These are phyloP conservation scores for sorghum (Sorghum bicolor) DNA, from an alignment of 176 grass and related monocot species.

Conservation along the genomic window DNA sequence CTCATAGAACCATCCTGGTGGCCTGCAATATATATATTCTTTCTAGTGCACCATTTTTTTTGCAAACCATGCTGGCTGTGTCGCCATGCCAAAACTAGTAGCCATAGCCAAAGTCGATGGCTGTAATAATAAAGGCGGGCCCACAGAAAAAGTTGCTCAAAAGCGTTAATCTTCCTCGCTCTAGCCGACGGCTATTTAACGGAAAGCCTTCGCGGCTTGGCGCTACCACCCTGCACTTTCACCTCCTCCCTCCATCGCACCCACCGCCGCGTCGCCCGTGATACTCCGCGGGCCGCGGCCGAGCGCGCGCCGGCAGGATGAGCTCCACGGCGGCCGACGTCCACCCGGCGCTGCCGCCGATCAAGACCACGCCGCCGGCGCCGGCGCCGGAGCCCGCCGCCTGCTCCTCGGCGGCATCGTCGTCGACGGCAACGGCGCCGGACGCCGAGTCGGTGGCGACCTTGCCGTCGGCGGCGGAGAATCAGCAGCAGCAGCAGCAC, in stretches of 20 bases:
- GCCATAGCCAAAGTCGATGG: neutral
- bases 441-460: neutral
- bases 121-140: slow-evolving; percentile 11
- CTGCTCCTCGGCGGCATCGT: neutral
- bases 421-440: slow-evolving; percentile 2
- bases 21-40: too few species aligned
- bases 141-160: neutral
- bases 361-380: slow-evolving; percentile 20
- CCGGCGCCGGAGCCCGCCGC: neutral
- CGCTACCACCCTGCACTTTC: slow-evolving; percentile 20
- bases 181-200: slow-evolving; percentile 31
- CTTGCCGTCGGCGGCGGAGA: neutral
- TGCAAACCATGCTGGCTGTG: too few species aligned
- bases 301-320: slow-evolving; percentile 15
- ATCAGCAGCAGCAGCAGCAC: neutral
- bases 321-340: slow-evolving; percentile 17
- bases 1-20: neutral
- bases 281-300: neutral
- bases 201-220: slow-evolving; percentile 7
- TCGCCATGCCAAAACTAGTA: neutral
- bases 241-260: neutral
- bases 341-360: slow-evolving; percentile 24
- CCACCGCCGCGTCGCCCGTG: neutral
- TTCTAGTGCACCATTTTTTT: too few species aligned
- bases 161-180: neutral